Conservation (phyloP, 2,329 filamentous ascomycete genomes). For the Sporothrix humicola region DNA sequence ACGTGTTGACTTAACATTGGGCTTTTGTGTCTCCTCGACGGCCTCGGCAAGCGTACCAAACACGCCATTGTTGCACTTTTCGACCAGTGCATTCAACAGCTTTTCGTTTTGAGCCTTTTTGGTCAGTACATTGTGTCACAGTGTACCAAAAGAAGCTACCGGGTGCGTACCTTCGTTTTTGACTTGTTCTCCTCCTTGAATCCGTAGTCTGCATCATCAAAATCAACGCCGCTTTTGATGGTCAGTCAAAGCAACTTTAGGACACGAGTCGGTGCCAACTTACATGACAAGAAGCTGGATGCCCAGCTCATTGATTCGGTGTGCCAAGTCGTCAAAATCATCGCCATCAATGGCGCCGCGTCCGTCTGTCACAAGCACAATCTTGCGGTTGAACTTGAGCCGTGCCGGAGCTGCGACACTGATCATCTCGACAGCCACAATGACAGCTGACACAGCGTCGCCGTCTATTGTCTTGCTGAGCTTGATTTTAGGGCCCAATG, state of each 20-base stretch:
- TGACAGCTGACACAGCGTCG: conserved; percentile 86
- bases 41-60: conserved; percentile 89
- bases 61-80: conserved; percentile 69
- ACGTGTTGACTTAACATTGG: conserved; percentile 75
- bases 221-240: conserved; percentile 79
- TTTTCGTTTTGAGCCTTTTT: conserved; percentile 77
- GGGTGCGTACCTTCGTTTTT: conserved; percentile 29
- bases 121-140: too few species aligned
- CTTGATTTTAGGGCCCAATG: conserved; percentile 66
- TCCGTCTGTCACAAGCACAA: conserved; percentile 86
- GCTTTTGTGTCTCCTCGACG: conserved; percentile 77
- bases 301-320: conserved; percentile 73
- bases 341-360: conserved; percentile 73
- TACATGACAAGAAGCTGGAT: conserved; percentile 83
- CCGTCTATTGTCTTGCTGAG: conserved; percentile 72
- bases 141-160: too few species aligned
- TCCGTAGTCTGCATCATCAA: conserved; percentile 87
- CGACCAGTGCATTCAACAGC: conserved; percentile 67
- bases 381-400: conserved; percentile 78
- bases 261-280: conserved; percentile 45
- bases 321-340: conserved; percentile 70
- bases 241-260: not conserved
- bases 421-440: conserved; percentile 88
- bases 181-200: conserved; percentile 91
- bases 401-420: conserved; percentile 72